Conservation (phyloP, 2,329 filamentous ascomycete species). For the Pezicula carpinea region DNA sequence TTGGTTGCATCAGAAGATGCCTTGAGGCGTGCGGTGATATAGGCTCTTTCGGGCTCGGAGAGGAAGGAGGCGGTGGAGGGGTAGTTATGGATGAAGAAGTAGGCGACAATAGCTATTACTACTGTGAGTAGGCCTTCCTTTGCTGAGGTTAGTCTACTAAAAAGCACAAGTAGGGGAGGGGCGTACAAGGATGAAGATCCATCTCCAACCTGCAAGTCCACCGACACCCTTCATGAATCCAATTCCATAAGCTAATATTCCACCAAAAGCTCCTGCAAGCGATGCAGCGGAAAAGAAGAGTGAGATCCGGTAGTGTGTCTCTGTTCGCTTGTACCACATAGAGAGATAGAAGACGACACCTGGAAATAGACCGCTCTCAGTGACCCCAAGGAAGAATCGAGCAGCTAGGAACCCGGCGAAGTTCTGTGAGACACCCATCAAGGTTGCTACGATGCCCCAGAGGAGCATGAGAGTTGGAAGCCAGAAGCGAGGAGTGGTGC, state of each 20-base stretch:
- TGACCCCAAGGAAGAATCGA: constrained; percentile 51
- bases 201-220: constrained; percentile 48
- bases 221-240: constrained; percentile 48
- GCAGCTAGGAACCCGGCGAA: constrained; percentile 47
- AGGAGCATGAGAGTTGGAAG: constrained; percentile 51
- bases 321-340: constrained; percentile 50
- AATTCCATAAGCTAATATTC: constrained; percentile 52
- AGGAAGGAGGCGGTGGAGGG: constrained; percentile 55
- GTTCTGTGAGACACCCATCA: constrained; percentile 45
- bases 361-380: constrained; percentile 50
- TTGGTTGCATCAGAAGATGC: constrained; percentile 66
- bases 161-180: background rate
- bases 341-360: constrained; percentile 44
- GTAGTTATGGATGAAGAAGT: constrained; percentile 63
- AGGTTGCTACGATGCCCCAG: constrained; percentile 51
- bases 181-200: constrained; percentile 57
- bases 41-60: constrained; percentile 36
- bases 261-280: constrained; percentile 52
- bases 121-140: constrained; percentile 52
- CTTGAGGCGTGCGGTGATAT: constrained; percentile 52
- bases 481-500: constrained; percentile 53
- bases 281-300: constrained; percentile 52
- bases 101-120: constrained; percentile 43
- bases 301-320: constrained; percentile 50
- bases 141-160: constrained; percentile 3